Evolutionary conservation across 2,329 filamentous ascomycete species (phyloP).

Genomic region (Fusarium sp.): DNA sequence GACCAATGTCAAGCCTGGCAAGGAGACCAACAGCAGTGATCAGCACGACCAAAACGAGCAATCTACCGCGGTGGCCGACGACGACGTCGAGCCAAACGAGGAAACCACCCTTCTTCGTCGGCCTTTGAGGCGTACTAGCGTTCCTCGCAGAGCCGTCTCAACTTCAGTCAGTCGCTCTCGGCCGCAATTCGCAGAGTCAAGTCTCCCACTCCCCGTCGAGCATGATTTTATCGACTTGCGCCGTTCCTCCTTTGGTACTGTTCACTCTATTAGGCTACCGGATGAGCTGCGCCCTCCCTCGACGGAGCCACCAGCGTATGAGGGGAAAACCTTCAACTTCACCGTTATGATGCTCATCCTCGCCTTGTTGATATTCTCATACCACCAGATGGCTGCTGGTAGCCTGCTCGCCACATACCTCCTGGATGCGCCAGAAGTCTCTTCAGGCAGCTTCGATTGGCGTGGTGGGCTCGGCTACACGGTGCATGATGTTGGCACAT

Average conservation of each 20-base stretch:
- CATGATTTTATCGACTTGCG: constrained; percentile 40
- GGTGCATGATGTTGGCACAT: constrained; percentile 74
- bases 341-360: constrained; percentile 52
- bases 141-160: constrained; percentile 28
- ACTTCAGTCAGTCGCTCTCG: constrained; percentile 31
- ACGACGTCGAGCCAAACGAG: constrained; percentile 32
- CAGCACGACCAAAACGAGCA: constrained; percentile 32
- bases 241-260: constrained; percentile 55
- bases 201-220: constrained; percentile 35
- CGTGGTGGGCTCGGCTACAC: constrained; percentile 74
- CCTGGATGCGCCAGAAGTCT: constrained; percentile 49
- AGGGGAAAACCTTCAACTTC: constrained; percentile 51
- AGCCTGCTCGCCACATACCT: constrained; percentile 58
- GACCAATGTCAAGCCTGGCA: constrained; percentile 45
- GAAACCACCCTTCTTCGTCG: constrained; percentile 28
- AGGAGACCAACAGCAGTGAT: neutral
- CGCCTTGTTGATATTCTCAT: constrained; percentile 55
- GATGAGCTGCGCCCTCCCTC: constrained; percentile 31
- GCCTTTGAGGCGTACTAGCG: constrained; percentile 31
- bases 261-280: constrained; percentile 54
- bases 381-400: constrained; percentile 60
- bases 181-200: constrained; percentile 38
- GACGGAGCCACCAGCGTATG: neutral
- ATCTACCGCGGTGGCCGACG: constrained; percentile 34
- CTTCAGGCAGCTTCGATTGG: constrained; percentile 51